Conservation (phyloP, 2,329 filamentous ascomycete species). For the Beauveria pseudobassiana region DNA sequence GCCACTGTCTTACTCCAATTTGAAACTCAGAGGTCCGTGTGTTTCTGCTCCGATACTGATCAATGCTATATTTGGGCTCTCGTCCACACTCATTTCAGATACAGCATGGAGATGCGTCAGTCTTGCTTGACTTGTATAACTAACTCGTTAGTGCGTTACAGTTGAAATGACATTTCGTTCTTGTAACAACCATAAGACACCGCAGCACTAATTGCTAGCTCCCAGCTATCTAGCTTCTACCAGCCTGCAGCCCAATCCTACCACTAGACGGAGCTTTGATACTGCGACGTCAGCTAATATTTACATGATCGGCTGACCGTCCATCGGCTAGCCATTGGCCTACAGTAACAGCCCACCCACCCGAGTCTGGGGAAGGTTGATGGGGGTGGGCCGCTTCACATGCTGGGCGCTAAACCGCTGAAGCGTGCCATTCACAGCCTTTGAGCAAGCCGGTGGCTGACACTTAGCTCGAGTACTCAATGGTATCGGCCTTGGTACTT, state of each 20-base stretch:
- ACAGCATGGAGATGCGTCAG: no score
- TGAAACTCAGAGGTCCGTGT: not conserved
- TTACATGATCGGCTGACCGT: constrained; percentile 5
- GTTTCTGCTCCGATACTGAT: no score
- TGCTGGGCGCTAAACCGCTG: not conserved
- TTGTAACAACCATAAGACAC: not conserved
- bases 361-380: not conserved
- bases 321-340: not conserved
- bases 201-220: not conserved
- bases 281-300: not conserved
- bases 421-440: not conserved
- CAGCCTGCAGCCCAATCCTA: not conserved
- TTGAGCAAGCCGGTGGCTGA: not conserved
- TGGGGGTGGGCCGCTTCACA: not conserved
- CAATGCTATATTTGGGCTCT: no score
- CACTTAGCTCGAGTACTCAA: not conserved
- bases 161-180: not conserved
- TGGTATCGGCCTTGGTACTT: not conserved
- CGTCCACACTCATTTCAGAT: no score
- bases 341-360: not conserved
- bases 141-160: not conserved
- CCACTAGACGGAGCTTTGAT: not conserved
- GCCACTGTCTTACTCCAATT: no score
- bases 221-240: not conserved
- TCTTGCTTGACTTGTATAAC: not conserved